phyloP scores from a whole-genome alignment of 768 basidiomycete genomes.

The Naematelia aurantialba region DNA sequence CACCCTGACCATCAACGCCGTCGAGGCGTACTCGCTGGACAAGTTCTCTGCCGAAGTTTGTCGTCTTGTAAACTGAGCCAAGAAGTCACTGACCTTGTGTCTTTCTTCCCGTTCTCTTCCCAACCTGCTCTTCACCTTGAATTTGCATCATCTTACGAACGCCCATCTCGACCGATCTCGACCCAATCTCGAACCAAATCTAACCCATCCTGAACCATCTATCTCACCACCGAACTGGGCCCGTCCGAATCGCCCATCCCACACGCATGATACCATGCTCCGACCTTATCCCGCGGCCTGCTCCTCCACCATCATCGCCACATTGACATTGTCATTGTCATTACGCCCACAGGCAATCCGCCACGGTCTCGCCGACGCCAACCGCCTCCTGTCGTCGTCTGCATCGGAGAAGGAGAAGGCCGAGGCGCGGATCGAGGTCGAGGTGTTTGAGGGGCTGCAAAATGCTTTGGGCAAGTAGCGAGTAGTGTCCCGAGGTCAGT shows the following conservation, averaged over 20 bases:
- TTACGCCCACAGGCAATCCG: conserved; percentile 68
- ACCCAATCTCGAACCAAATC: not conserved
- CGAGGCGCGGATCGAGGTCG: conserved; percentile 89
- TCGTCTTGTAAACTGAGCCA: conserved; percentile 4
- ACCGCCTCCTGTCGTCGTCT: conserved; percentile 71
- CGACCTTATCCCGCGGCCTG: no score
- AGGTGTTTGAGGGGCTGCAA: conserved; percentile 94
- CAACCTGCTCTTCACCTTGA: not conserved
- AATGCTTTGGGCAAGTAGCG: conserved; percentile 62
- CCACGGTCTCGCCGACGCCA: conserved; percentile 80
- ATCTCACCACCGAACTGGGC: no score
- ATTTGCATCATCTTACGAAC: not conserved
- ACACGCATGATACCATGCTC: no score
- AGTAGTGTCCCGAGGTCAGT: not conserved
- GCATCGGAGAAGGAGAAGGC: conserved; percentile 90
- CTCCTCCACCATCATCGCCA: no score
- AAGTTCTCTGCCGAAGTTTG: conserved; percentile 83
- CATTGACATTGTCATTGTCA: no score
- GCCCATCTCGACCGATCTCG: not conserved
- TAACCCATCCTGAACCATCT: no score
- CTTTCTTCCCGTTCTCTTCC: not conserved
- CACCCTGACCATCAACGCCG: conserved; percentile 90
- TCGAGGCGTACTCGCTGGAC: conserved; percentile 91
- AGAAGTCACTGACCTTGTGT: not conserved
- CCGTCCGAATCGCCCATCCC: no score